Evolutionary conservation across 108 stramenopile species (phyloP), one percentile per base, ranked within the genome.

Genomic region (Hondaea fermentalgiana): DNA sequence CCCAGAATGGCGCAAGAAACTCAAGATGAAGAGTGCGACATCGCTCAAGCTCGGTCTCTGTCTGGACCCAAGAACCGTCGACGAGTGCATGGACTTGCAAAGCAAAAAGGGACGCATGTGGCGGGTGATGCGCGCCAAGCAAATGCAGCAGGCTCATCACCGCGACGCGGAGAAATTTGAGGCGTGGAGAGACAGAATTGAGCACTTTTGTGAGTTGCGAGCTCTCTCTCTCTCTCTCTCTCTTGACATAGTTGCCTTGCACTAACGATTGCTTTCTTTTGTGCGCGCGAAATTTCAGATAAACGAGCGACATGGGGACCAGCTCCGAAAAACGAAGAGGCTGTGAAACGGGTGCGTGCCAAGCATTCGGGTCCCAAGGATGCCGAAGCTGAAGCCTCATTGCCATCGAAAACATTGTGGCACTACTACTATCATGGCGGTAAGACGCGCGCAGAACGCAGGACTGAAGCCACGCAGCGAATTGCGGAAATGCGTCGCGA

Each of bases 371-470:
- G 35, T 69, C 42, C 25, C 42, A 69, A 69, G 25, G 42, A 17
- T 23, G 64, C 64, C 42, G 64, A 69, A 17, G 64, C 14, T 8
- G 64, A 53, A 12, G 51, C 76, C 23, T 53, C 51, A 0, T 45
- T 83, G 14, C 76, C 76, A 12, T 83, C 76, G 43, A 83, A 83
- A 23, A 53, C 76, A 12, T 23, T 83, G 6, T 83, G 76, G 76
- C 76, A 83, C 28, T 83, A 83, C 28, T 83, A 83, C 23, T 83
- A 83, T 53, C 76, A 83, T 53, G 76, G 76, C 25, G 76, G 76
- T 0, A 83, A 83, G 51, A 83, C 76, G 6, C 45, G 76, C 25
- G 49, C 51, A 6, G 76, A 83, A 23, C 76, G 76, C 23, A 43
- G 76, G 16, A 12, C 45, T 2, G 76, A 83, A 16, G 51, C 76